Base-by-base conservation (phyloP, 768 basidiomycete species). In the Boletus insuetus region DNA sequence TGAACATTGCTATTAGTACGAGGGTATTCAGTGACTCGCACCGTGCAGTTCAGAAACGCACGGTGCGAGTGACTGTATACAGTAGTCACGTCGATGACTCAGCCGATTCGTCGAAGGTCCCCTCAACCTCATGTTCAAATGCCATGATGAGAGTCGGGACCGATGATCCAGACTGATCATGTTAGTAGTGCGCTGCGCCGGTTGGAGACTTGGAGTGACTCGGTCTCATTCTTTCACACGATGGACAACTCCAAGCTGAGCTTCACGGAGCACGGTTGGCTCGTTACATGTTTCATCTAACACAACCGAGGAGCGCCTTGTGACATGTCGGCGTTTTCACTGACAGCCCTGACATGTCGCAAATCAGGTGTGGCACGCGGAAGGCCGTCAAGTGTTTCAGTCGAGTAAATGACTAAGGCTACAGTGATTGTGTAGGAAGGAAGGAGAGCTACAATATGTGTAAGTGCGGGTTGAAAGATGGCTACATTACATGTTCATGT, bases 401-500 rank as follows among this genome's bases (percentile, higher is more conserved):
- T 53, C 45, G 31, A 55, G 19, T 51, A 59, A 47, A 46, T 51
- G 51, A 39, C 59, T 67, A 67, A n/a, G 49, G 66, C 57, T 67
- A 67, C 66, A 67, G 39, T 51, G 46, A 52, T 58, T 29, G 26
- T 41, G 51, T 37, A 50, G 37, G 40, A 37, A 49, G 35, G 45
- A 46, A 19, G 17, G 14, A 58, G 46, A 31, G 53, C 54, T 69
- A 67, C 67, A 66, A 61, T 65, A 53, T 56, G 55, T 48, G 53
- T 54, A 48, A 51, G 59, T 53, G 53, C 35, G 41, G 19, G 43
- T 22, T 22, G 32, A 52, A 40, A 45, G 53, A 57, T 53, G 57
- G 68, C 69, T 70, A 70, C 67, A 69, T 51, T 70, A 70, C 67
- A 69, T 51, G 54, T 56, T 53, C 54, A 34, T 52, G 46, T 51